A percentile compares a stretch with the other conserved stretches of the same genome.
Evolutionary conservation across 2,329 filamentous ascomycete species (phyloP).

Genomic region (Fusarium sp.): DNA sequence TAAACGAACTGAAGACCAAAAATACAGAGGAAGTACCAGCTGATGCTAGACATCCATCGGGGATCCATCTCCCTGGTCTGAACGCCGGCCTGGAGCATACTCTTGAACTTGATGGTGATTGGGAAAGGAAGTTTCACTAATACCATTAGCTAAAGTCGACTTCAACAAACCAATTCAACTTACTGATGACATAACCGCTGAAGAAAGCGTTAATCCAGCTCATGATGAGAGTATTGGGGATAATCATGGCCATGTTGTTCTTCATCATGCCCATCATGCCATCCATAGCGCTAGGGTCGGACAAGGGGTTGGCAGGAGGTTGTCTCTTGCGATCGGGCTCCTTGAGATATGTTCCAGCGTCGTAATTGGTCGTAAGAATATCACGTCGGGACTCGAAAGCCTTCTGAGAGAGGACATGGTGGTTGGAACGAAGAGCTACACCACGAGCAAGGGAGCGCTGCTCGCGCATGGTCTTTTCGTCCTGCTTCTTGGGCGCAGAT

Average conservation of each 20-base stretch:
- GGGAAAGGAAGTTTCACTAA: constrained; percentile 96
- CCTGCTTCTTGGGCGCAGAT: constrained; percentile 83
- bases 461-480: constrained; percentile 82
- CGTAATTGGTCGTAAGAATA: constrained; percentile 82
- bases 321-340: constrained; percentile 88
- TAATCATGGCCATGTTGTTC: constrained; percentile 99
- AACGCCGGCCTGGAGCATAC: constrained; percentile 97
- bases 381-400: constrained; percentile 86
- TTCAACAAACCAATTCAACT: constrained; percentile 13
- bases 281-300: constrained; percentile 96
- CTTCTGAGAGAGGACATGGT: constrained; percentile 79
- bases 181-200: constrained; percentile 96
- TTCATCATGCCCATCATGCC: constrained; percentile 99
- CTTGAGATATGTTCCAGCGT: constrained; percentile 89
- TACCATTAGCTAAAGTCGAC: constrained; percentile 33
- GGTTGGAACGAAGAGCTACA: constrained; percentile 85
- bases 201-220: constrained; percentile 99
- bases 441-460: constrained; percentile 87
- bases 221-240: constrained; percentile 99
- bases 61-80: constrained; percentile 97
- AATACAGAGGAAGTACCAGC: constrained; percentile 98
- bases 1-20: constrained; percentile 98
- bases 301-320: constrained; percentile 92
- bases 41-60: constrained; percentile 97
- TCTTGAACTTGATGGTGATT: constrained; percentile 98